These are phyloP conservation scores for Ogataea corticis DNA, from an alignment of 805 yeast genomes.

Conservation along the genomic window DNA sequence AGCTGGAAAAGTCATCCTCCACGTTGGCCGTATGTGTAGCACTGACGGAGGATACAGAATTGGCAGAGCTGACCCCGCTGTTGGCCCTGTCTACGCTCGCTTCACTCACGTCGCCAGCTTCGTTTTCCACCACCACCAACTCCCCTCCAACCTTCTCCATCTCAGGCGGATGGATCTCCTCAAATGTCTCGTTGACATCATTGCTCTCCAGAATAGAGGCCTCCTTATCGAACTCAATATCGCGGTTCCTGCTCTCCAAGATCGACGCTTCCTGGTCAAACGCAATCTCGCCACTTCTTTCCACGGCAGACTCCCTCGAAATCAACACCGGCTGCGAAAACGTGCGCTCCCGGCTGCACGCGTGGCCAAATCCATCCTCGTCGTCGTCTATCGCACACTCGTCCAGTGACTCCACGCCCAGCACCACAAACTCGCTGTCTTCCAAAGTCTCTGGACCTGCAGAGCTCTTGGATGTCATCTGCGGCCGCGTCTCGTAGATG, in stretches of 20 bases:
- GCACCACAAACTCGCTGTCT: slow-evolving; percentile 46
- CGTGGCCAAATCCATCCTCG: slow-evolving; percentile 22
- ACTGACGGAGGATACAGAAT: too few relatives aligned
- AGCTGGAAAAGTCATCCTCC: too few relatives aligned
- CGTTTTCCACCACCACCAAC: slow-evolving; percentile 23
- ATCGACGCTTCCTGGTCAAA: slow-evolving; percentile 26
- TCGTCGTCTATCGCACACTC: slow-evolving; percentile 30
- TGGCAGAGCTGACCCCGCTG: too few relatives aligned
- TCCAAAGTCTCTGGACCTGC: slow-evolving; percentile 26
- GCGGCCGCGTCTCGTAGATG: slow-evolving; percentile 31
- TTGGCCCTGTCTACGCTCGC: too few relatives aligned
- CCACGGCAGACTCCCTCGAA: slow-evolving; percentile 18
- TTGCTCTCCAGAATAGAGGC: slow-evolving; percentile 22
- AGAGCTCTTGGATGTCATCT: slow-evolving; percentile 17
- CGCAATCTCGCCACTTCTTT: slow-evolving; percentile 13
- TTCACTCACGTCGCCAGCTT: neutral
- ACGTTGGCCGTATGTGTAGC: too few relatives aligned
- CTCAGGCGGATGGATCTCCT: slow-evolving; percentile 23
- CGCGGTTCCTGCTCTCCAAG: slow-evolving; percentile 14
- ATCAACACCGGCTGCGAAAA: slow-evolving; percentile 29
- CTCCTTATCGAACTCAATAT: slow-evolving; percentile 22
- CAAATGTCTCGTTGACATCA: slow-evolving; percentile 28
- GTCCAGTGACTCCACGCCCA: slow-evolving; percentile 36
- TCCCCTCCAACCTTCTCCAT: slow-evolving; percentile 18
- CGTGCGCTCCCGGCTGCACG: slow-evolving; percentile 21